Base-by-base conservation (phyloP, 1,139 yeast genomes). In the Lodderomyces elongisporus region DNA sequence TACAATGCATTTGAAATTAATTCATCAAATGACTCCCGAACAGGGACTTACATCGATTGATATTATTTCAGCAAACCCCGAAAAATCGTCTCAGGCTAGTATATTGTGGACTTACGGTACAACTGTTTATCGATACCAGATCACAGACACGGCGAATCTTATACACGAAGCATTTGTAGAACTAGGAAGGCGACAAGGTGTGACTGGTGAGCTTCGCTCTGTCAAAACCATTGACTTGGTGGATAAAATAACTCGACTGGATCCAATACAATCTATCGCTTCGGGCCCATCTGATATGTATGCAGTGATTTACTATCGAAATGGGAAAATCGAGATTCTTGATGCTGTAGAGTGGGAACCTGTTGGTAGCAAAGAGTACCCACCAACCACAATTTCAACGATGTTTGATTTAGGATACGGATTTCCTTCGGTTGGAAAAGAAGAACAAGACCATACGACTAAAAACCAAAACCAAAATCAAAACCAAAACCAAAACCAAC, bases 371-470 rank as follows among this genome's bases (percentile, higher is more conserved):
- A 33, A 28, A 12, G 31, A 37, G 7, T 33, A 27, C 5, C 49
- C 61, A 10, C 67, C 72, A 4, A 28, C 44, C 1, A 44, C 62
- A 0, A 62, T 79, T 1, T 49, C 66, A 3, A 61, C 76, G 1
- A 49, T 80, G 8, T 59, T 70, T 21, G 85, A 81, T 45, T 68
- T 74, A 5, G 89, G 89, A 0, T 81, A 70, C 46, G 53, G 58
- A 22, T 66, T 77, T 32, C 71, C 77, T 0, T 37, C 38, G 15
- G 27, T 56, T 2, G 34, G 45, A 5, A 10, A 6, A n/a, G 26
- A 24, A 7, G 34, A 46, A 5, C 7, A 6, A n/a, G 26, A 24
- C 10, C 36, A 40, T 12, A 35, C 49, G 15, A n/a, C n/a, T n/a
- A n/a, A n/a, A n/a, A n/a, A n/a, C n/a, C n/a, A n/a, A n/a, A n/a